Evolutionary conservation across 83 land plant genomes (phyloP).

Genomic region (Picea engelmannii): DNA sequence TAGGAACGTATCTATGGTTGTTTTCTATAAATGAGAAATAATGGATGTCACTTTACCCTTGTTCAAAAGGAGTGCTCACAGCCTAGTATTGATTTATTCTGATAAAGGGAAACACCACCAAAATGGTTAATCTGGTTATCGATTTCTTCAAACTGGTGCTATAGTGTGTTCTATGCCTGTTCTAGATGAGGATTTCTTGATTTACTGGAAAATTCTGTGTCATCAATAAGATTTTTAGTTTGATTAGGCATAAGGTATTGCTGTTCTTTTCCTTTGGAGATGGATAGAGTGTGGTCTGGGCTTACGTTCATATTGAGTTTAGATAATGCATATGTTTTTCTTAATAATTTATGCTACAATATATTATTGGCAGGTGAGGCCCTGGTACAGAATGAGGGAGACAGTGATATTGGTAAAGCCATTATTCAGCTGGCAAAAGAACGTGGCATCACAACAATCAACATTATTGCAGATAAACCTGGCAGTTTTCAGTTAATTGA

Average conservation of each 20-base stretch:
- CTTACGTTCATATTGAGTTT: not conserved
- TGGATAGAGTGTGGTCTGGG: not conserved
- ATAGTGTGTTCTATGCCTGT: not conserved
- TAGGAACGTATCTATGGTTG: not conserved
- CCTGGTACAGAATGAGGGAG: slow-evolving; percentile 49
- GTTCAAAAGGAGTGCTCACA: not conserved
- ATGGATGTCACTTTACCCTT: not conserved
- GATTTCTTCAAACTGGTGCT: not conserved
- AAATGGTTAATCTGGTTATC: not conserved
- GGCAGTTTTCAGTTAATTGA: slow-evolving; percentile 31
- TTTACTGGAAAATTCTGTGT: not conserved
- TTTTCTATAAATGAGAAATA: not conserved
- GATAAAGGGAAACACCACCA: not conserved
- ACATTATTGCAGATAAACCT: slow-evolving; percentile 46
- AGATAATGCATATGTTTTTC: not conserved
- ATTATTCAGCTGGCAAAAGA: slow-evolving; percentile 39
- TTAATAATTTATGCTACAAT: not conserved
- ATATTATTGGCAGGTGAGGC: slow-evolving; percentile 29
- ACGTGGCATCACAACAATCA: slow-evolving; percentile 39
- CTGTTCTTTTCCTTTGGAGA: not conserved
- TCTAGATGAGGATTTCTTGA: not conserved
- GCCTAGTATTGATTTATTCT: not conserved
- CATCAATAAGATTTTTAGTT: not conserved
- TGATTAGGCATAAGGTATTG: not conserved
- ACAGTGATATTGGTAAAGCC: slow-evolving; percentile 42